Conservation (phyloP, 208 protist genomes). For the Endotrypanum monterogeii region DNA sequence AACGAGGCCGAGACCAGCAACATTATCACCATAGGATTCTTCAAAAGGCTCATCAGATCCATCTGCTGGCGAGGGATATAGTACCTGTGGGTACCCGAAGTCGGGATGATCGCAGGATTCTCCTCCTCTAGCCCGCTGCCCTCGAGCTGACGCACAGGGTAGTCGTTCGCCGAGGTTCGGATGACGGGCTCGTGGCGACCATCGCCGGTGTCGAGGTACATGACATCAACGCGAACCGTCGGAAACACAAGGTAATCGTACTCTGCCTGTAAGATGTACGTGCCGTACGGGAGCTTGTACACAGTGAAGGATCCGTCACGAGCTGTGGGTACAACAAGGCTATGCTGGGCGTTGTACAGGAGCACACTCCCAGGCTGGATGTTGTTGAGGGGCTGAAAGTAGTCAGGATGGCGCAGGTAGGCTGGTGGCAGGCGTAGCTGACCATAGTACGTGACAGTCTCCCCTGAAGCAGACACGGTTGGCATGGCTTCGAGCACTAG, state of each 20-base stretch:
- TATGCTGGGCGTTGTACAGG: slow-evolving; percentile 48
- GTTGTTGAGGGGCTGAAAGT: slow-evolving; percentile 45
- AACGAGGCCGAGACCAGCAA: slow-evolving; percentile 64
- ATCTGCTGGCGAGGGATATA: slow-evolving; percentile 83
- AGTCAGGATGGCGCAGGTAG: slow-evolving; percentile 53
- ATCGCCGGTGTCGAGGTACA: slow-evolving; percentile 44
- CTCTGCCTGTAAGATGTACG: slow-evolving; percentile 81
- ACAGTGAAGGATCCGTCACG: slow-evolving; percentile 75
- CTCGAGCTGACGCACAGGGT: slow-evolving; percentile 52
- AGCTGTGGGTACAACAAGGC: slow-evolving; percentile 56
- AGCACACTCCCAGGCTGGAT: slow-evolving; percentile 74
- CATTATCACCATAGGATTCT: slow-evolving; percentile 86
- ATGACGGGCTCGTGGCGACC: slow-evolving; percentile 41
- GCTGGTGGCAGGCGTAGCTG: slow-evolving; percentile 49
- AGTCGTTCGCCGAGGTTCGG: slow-evolving; percentile 71
- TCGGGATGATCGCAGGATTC: slow-evolving; percentile 66
- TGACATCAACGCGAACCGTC: slow-evolving; percentile 69
- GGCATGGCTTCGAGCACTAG: neutral
- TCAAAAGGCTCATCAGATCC: slow-evolving; percentile 56
- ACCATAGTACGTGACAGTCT: slow-evolving; percentile 46
- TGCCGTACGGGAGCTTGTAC: slow-evolving; percentile 72
- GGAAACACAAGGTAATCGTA: slow-evolving; percentile 84
- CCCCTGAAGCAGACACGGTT: neutral
- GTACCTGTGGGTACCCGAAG: slow-evolving; percentile 51
- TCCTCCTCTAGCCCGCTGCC: slow-evolving; percentile 74